Evolutionary conservation across 83 land plant species (phyloP).

Genomic region (Picea abies): DNA sequence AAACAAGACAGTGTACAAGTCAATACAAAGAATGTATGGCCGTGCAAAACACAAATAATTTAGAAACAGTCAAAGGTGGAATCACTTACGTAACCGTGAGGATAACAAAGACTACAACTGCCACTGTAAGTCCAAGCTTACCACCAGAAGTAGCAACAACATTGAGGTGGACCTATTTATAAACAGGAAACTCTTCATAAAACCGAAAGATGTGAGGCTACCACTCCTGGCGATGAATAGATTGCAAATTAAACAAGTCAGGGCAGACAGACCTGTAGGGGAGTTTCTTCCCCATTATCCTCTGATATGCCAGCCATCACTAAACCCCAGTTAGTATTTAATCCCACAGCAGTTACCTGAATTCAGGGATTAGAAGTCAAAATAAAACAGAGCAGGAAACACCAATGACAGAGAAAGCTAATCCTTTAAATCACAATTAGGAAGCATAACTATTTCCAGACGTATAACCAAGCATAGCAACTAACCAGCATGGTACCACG

Average conservation of each 20-base stretch:
- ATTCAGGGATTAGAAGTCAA: not conserved
- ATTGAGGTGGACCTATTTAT: slow-evolving; percentile 61
- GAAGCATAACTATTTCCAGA: too few species aligned
- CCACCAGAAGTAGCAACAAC: slow-evolving; percentile 69
- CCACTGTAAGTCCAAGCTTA: slow-evolving; percentile 67
- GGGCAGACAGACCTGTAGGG: slow-evolving; percentile 51
- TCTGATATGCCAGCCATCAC: slow-evolving; percentile 83
- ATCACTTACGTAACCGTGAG: slow-evolving; percentile 31
- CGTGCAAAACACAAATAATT: too few species aligned
- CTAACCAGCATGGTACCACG: slow-evolving; percentile 89
- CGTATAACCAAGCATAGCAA: too few species aligned
- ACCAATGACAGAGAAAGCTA: too few species aligned
- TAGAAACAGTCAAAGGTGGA: too few species aligned
- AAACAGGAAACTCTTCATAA: too few species aligned
- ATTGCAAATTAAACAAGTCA: too few species aligned
- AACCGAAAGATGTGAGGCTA: too few species aligned
- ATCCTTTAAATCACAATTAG: too few species aligned
- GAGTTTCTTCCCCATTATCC: slow-evolving; percentile 77
- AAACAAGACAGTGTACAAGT: slow-evolving; percentile 22
- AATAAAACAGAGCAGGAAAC: too few species aligned
- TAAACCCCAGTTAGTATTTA: slow-evolving; percentile 86
- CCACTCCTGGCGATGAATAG: too few species aligned
- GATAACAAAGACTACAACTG: slow-evolving; percentile 60
- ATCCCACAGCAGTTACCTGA: slow-evolving; percentile 82
- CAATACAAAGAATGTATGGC: too few species aligned